phyloP scores from a whole-genome alignment of 2,329 filamentous ascomycete genomes.

The Fusarium duplospermum region DNA sequence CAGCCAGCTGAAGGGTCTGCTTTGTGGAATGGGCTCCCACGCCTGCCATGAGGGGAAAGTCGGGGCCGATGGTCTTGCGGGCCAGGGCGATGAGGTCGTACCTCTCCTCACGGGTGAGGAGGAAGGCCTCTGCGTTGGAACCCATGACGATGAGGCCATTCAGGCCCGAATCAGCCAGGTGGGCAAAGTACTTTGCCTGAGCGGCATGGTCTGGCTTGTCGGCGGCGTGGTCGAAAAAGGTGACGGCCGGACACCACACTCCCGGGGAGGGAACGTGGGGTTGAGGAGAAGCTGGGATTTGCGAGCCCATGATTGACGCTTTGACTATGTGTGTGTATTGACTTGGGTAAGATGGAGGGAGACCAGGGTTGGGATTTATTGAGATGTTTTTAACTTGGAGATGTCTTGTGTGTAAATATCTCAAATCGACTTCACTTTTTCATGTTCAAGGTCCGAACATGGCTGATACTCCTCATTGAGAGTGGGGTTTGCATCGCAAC shows the following conservation, averaged over 20 bases:
- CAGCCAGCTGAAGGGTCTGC: conserved; percentile 70
- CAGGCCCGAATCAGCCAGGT: conserved; percentile 62
- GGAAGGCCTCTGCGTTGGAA: conserved; percentile 67
- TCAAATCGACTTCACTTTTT: background rate
- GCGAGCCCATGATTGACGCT: conserved; percentile 25
- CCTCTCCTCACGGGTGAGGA: conserved; percentile 70
- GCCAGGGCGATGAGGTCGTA: conserved; percentile 67
- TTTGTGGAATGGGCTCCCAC: conserved; percentile 73
- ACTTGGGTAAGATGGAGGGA: background rate
- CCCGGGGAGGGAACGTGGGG: conserved; percentile 48
- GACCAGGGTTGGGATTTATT: too few relatives aligned
- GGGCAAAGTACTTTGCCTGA: conserved; percentile 63
- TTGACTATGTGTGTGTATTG: background rate
- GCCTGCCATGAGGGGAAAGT: conserved; percentile 86
- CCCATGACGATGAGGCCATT: conserved; percentile 65
- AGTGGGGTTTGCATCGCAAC: conserved; percentile 32
- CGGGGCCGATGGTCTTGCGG: conserved; percentile 82
- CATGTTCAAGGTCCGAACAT: background rate
- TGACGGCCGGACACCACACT: conserved; percentile 65
- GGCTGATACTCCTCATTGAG: conserved; percentile 21
- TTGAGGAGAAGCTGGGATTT: conserved; percentile 19
- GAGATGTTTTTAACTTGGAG: background rate
- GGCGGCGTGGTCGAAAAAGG: conserved; percentile 62
- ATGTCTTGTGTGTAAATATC: conserved; percentile 3
- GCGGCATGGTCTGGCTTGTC: conserved; percentile 61